Base-by-base conservation (phyloP, 2,329 filamentous ascomycete genomes). In the Xylariaceae sp. region DNA sequence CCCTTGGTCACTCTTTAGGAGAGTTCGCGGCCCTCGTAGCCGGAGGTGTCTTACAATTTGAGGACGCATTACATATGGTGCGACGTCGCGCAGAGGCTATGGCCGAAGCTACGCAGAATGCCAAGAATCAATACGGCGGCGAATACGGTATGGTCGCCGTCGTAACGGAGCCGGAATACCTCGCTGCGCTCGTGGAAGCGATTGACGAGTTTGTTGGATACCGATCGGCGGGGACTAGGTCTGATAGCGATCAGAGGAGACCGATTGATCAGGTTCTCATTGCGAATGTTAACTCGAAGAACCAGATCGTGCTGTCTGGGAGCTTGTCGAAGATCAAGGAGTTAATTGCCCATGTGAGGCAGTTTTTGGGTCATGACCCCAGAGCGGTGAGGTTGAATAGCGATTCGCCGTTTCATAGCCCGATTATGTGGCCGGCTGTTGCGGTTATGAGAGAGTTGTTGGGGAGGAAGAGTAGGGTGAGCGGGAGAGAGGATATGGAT, bases 101-200 rank as follows among this genome's bases (percentile, higher is more conserved):
- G 90, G 84, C 87, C 4, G 79, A 84, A 42, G 92, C 89, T 61
- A 91, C 89, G 7, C 74, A 74, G 60, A 75, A 79, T 19, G 89
- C 89, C 5, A 76, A 80, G 12, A 77, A 83, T 55, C 72, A 82
- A 55, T 84, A 86, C 58, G 89, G 89, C 50, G 88, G 89, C 58
- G 88, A 91, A 62, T 94, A 95, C 65, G 93, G 93, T 65, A 97
- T 97, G 93, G 86, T 97, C 19, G 93, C 93, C 5, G 75, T 97
- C 11, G 87, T 97, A 7, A 96, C 90, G 53, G 91, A 97, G 66
- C 87, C 90, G 3, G 81, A 86, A 58, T 88, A 90, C 66, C 79
- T 97, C 53, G 71, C 76, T 12, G 70, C 76, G 5, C 77, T 97
- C 48, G 82, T 96, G 52, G 77, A 79, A 50, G 85, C 88, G 2